Base-by-base conservation (phyloP, 1,284 basidiomycete species). In the Irpex sp. region DNA sequence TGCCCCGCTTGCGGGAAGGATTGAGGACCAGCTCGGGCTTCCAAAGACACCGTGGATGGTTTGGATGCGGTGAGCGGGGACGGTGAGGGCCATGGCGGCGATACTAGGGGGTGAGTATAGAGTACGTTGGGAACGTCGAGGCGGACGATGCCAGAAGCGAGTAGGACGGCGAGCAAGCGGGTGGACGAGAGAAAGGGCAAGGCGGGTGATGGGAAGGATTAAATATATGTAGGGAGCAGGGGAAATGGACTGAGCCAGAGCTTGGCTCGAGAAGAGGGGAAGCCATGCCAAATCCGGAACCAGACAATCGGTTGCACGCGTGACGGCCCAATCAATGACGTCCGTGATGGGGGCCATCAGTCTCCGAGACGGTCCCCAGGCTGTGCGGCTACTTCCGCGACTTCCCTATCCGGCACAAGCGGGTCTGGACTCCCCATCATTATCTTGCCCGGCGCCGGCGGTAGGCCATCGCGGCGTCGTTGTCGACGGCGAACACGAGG, bases 11-110 rank as follows among this genome's bases (percentile, higher is more conserved):
- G 65, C 59, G 5, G 59, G 43, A 11, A 66, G 56, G 59, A 68
- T 63, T 53, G 63, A 67, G 53, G 68, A 64, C 59, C 64, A 68
- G 62, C 63, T 63, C 15, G 67, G 65, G 13, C 65, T 60, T 59
- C 69, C 69, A 59, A 73, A 72, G 56, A 58, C 61, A 60, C 69
- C 66, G 63, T 73, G 69, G 60, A 71, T 66, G 68, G 69, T 61
- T 65, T 69, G 71, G 63, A 71, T 70, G 68, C 70, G 71, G 65
- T 71, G 70, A n/a, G 72, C 66, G 60, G 71, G 67, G 13, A 59
- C 63, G 57, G 69, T 66, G 62, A 64, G 63, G 60, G 70, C 68
- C 69, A 71, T 70, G 58, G 26, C 26, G 21, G 33, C 6, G 35
- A n/a, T 17, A 39, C 21, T 37, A 50, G 19, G 49, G 19, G 49